Conservation (phyloP, 2,329 filamentous ascomycete species). For the Fusarium robinianum region DNA sequence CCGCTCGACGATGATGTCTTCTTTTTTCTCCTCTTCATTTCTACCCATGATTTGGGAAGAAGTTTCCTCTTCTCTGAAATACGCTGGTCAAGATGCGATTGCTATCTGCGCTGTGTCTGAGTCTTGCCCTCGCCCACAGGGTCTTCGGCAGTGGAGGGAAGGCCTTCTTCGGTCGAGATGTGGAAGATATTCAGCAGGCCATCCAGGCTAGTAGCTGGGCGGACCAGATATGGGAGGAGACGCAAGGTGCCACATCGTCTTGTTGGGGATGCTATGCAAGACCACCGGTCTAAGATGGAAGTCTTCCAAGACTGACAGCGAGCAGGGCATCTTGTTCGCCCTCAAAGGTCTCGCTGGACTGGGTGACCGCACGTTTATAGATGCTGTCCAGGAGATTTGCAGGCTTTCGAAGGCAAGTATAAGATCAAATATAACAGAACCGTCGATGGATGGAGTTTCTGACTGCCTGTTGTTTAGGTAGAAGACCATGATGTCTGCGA, state of each 20-base stretch:
- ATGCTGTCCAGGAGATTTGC: constrained; percentile 39
- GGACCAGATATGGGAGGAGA: constrained; percentile 24
- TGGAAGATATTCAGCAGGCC: background rate
- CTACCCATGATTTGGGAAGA: background rate
- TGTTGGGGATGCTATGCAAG: constrained; percentile 33
- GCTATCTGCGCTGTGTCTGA: background rate
- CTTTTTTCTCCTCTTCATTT: background rate
- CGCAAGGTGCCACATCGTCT: constrained; percentile 19
- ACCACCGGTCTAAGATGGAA: background rate
- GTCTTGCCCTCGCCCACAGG: background rate
- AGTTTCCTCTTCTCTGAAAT: background rate
- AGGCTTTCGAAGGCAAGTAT: constrained; percentile 39
- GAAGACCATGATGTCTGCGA: constrained; percentile 61
- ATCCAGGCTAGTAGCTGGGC: constrained; percentile 14
- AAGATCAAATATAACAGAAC: background rate
- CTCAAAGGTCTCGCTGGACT: constrained; percentile 50
- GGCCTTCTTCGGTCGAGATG: background rate
- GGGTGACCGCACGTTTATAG: constrained; percentile 49
- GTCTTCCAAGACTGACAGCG: constrained; percentile 1
- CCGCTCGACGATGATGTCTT: too few relatives aligned
- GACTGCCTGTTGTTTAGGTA: constrained; percentile 45
- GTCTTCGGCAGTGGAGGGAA: background rate
- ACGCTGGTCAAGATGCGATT: background rate
- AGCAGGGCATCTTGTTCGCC: constrained; percentile 40
- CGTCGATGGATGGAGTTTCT: too few relatives aligned